Evolutionary conservation across 495 filamentous ascomycete species (phyloP).

Genomic region (Penicillium goetzii): DNA sequence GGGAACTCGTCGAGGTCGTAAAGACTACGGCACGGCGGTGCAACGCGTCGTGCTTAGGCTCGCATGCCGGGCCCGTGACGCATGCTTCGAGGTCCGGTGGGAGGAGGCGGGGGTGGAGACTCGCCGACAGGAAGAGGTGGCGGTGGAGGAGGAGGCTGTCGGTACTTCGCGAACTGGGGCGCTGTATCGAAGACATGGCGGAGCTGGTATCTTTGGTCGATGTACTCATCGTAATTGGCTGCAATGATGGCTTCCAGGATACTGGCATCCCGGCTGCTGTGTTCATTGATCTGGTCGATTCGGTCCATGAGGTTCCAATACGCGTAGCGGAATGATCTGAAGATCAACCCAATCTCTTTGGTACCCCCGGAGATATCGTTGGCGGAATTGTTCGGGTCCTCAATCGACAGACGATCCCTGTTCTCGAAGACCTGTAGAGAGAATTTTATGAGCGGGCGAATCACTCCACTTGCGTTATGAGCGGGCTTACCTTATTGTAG

Average conservation of each 20-base stretch:
- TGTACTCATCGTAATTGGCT: conserved; percentile 73
- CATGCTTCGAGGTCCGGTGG: conserved; percentile 24
- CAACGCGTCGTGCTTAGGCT: background rate
- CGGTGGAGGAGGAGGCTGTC: conserved; percentile 35
- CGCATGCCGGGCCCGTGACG: background rate
- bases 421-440: conserved; percentile 30
- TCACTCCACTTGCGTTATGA: background rate
- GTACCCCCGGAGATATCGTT: conserved; percentile 91
- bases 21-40: background rate
- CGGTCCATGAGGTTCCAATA: conserved; percentile 36
- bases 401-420: conserved; percentile 67
- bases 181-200: conserved; percentile 48
- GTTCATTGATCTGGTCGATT: conserved; percentile 10
- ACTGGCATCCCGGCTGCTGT: conserved; percentile 42
- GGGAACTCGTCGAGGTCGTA: conserved; percentile 18
- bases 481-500: conserved; percentile 68
- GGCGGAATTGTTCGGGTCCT: conserved; percentile 80
- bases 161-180: conserved; percentile 42
- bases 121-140: conserved; percentile 27
- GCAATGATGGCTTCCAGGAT: conserved; percentile 68
- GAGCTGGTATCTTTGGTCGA: conserved; percentile 61
- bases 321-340: conserved; percentile 65
- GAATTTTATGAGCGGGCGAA: background rate
- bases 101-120: conserved; percentile 25
- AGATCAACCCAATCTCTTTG: conserved; percentile 62